Percentiles rank a stretch among this genome's conserved stretches.
Evolutionary conservation across 108 stramenopile genomes (phyloP).

Genomic region (Cylindrotheca closterium): DNA sequence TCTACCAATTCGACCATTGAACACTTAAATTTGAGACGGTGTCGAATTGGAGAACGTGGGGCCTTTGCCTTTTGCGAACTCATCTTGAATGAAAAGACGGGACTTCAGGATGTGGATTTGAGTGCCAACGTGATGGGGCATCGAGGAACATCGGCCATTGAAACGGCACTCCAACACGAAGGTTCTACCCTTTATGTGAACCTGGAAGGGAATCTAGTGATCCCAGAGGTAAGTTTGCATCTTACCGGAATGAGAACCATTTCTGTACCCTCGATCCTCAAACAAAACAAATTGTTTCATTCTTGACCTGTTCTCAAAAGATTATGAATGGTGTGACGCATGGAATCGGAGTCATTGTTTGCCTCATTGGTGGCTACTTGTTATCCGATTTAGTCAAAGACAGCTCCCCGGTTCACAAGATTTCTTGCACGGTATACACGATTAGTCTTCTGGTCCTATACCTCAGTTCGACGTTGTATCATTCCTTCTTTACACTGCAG

Average conservation of each 20-base stretch:
- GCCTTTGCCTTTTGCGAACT: constrained; percentile 67
- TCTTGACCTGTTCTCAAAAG: constrained; percentile 19
- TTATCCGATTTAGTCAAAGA: constrained; percentile 50
- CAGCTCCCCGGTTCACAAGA: constrained; percentile 27
- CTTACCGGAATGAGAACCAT: not conserved
- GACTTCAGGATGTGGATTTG: constrained; percentile 61
- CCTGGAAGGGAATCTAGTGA: constrained; percentile 75
- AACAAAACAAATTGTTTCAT: not conserved
- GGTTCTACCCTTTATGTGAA: constrained; percentile 39
- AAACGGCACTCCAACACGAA: constrained; percentile 38
- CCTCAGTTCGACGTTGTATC: constrained; percentile 78
- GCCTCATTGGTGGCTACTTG: constrained; percentile 60
- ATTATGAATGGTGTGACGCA: constrained; percentile 93
- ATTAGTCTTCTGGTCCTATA: constrained; percentile 80
- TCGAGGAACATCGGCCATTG: constrained; percentile 59
- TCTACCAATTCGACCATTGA: constrained; percentile 46
- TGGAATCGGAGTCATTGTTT: constrained; percentile 88
- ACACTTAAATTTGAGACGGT: constrained; percentile 54
- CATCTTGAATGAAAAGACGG: constrained; percentile 21
- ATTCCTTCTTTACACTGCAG: constrained; percentile 87
- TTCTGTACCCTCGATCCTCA: not conserved
- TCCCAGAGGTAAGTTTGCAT: constrained; percentile 61
- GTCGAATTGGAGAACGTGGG: constrained; percentile 73
- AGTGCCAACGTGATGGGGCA: constrained; percentile 70
- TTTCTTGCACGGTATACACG: constrained; percentile 77